These are phyloP conservation scores for Nematodospora valgi DNA, from an alignment of 805 yeast genomes.

Conservation along the genomic window DNA sequence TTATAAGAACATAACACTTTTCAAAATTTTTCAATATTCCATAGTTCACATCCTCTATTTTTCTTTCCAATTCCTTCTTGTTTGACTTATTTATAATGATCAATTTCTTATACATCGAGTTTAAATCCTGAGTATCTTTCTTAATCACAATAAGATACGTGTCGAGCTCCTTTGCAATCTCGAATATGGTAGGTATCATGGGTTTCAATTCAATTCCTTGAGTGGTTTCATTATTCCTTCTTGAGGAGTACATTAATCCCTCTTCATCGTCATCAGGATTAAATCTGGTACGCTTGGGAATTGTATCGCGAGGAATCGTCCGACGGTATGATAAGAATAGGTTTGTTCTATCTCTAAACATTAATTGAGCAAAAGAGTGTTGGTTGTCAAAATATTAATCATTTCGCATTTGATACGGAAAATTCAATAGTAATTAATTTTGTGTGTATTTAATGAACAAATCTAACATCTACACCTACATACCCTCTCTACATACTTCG, in stretches of 20 bases:
- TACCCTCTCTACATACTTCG: not conserved
- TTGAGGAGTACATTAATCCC: slow-evolving; percentile 47
- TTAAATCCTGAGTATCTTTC: slow-evolving; percentile 54
- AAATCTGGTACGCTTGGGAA: slow-evolving; percentile 22
- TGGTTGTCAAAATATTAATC: too few relatives aligned
- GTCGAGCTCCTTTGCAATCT: slow-evolving; percentile 70
- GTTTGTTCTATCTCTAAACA: slow-evolving; percentile 96
- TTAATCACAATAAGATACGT: slow-evolving; percentile 52
- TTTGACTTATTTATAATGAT: slow-evolving; percentile 70
- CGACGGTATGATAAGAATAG: slow-evolving; percentile 83
- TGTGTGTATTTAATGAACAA: too few relatives aligned
- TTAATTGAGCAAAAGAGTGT: slow-evolving; percentile 17
- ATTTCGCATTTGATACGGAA: too few relatives aligned
- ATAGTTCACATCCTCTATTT: slow-evolving; percentile 75
- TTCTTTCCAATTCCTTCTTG: slow-evolving; percentile 66
- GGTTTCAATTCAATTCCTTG: slow-evolving; percentile 54
- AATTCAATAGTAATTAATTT: too few relatives aligned
- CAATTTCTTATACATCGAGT: slow-evolving; percentile 72
- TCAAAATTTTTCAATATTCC: slow-evolving; percentile 75
- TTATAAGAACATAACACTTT: slow-evolving; percentile 70
- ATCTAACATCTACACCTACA: slow-evolving; percentile 1
- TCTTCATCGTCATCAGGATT: slow-evolving; percentile 50
- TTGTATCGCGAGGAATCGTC: slow-evolving; percentile 64
- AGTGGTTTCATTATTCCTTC: slow-evolving; percentile 20
- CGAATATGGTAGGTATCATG: slow-evolving; percentile 77